phyloP scores from a whole-genome alignment of 352 stramenopile genomes.

The Aphanomyces astaci region DNA sequence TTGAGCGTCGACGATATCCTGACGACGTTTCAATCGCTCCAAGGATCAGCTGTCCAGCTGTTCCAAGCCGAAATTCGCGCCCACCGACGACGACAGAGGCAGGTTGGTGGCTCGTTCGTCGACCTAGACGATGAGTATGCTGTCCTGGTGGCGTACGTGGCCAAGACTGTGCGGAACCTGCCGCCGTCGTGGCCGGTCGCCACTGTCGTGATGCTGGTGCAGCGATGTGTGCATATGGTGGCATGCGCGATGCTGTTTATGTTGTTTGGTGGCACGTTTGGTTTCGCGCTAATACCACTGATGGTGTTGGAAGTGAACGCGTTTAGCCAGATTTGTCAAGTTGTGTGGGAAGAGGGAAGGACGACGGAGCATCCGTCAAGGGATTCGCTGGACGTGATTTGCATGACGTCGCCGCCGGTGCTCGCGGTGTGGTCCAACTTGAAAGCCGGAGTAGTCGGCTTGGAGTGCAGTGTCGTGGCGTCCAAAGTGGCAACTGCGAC shows the following conservation, averaged over 20 bases:
- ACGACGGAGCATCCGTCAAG: constrained; percentile 29
- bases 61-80: not conserved
- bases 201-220: not conserved
- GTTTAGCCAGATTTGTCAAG: not conserved
- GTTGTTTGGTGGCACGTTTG: not conserved
- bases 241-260: not conserved
- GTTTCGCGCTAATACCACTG: not conserved
- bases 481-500: constrained; percentile 36
- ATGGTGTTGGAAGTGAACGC: not conserved
- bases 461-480: constrained; percentile 58
- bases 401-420: constrained; percentile 60
- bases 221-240: not conserved
- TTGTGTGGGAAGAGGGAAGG: not conserved
- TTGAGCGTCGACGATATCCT: not conserved
- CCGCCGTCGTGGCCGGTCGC: not conserved
- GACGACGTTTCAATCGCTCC: not conserved
- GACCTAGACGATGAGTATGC: not conserved
- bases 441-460: constrained; percentile 56
- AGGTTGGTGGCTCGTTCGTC: too few relatives aligned
- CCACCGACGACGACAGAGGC: not conserved
- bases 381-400: constrained; percentile 48
- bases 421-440: constrained; percentile 65
- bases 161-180: not conserved
- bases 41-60: not conserved
- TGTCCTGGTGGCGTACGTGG: not conserved